Conservation (phyloP, 73 alveolate genomes). For the Durusdinium trenchii region DNA sequence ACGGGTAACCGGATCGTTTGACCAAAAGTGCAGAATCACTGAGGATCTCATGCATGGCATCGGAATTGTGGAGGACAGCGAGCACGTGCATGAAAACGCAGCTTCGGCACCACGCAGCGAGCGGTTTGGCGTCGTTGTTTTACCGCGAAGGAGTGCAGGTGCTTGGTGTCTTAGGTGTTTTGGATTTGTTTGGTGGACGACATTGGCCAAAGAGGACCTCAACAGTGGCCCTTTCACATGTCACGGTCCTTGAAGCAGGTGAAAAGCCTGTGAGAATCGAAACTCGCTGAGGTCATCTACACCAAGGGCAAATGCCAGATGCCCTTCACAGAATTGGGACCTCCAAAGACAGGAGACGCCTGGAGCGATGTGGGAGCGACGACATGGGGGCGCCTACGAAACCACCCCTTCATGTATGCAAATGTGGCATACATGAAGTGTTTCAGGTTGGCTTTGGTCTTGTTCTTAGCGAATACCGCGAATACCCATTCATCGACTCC, state of each 20-base stretch:
- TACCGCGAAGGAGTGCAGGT: neutral
- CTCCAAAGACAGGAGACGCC: conserved; percentile 70
- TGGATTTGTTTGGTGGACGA: neutral
- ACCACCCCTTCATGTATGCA: no score
- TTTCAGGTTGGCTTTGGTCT: no score
- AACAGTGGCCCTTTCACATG: neutral
- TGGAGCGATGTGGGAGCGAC: no score
- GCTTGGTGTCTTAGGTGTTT: neutral
- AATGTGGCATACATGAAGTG: no score
- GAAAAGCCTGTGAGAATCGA: neutral
- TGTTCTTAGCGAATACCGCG: no score
- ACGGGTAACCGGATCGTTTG: no score
- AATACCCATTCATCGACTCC: no score
- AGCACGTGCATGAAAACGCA: conserved; percentile 89
- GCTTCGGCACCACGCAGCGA: neutral
- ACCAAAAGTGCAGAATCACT: no score
- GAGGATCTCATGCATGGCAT: conserved; percentile 87
- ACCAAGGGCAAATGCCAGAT: conserved; percentile 94
- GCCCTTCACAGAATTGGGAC: conserved; percentile 87
- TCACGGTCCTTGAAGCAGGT: no score
- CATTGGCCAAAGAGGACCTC: neutral
- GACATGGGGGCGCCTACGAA: neutral
- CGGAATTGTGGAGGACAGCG: conserved; percentile 85
- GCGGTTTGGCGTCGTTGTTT: neutral
- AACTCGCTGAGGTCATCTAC: conserved; percentile 59